These are phyloP conservation scores for Periconia sp. DNA, from an alignment of 2,329 filamentous ascomycete species.

Conservation along the genomic window DNA sequence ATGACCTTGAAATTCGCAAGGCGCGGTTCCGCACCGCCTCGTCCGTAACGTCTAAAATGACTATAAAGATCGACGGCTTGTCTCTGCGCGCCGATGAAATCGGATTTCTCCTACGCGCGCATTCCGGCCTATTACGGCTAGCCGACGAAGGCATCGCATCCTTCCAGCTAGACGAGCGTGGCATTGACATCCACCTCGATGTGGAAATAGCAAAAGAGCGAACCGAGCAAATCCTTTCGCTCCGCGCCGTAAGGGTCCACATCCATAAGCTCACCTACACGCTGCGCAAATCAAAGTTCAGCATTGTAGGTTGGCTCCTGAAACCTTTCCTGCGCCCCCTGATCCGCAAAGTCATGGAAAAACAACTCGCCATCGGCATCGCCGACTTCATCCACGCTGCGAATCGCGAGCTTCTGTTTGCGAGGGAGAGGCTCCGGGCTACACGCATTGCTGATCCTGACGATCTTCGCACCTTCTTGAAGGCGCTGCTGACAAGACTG, in stretches of 20 bases:
- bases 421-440: constrained; percentile 83
- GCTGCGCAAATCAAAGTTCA: constrained; percentile 75
- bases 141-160: constrained; percentile 84
- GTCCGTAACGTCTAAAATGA: constrained; percentile 72
- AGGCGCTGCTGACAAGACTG: constrained; percentile 78
- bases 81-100: constrained; percentile 85
- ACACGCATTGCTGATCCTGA: constrained; percentile 82
- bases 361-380: constrained; percentile 75
- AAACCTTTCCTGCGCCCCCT: constrained; percentile 85
- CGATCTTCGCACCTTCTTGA: constrained; percentile 81
- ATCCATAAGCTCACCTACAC: constrained; percentile 88
- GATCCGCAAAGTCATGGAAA: constrained; percentile 78
- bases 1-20: constrained; percentile 85
- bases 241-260: constrained; percentile 76
- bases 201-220: constrained; percentile 80
- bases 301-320: constrained; percentile 79
- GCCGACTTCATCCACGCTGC: constrained; percentile 71
- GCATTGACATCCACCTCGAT: constrained; percentile 85
- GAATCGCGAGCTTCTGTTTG: constrained; percentile 87
- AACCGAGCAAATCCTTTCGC: constrained; percentile 79
- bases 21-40: constrained; percentile 72
- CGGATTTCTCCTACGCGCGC: constrained; percentile 86
- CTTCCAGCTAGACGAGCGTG: constrained; percentile 83
- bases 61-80: constrained; percentile 80
- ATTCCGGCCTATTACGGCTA: constrained; percentile 75